Base-by-base conservation (phyloP, 2,329 filamentous ascomycete species). In the Talaromyces albobiverticillius region DNA sequence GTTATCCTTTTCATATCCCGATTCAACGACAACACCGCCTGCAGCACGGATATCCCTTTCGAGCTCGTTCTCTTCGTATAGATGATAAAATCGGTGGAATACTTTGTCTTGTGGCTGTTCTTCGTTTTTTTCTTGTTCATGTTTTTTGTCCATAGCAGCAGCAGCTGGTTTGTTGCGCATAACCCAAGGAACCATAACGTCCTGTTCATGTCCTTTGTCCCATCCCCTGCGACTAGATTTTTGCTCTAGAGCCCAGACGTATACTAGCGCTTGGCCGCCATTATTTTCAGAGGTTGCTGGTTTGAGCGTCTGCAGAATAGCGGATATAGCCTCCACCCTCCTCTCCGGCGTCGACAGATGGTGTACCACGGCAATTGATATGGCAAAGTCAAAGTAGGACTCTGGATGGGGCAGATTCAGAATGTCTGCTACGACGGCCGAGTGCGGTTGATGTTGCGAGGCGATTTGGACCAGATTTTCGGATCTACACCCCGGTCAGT, bases 241-340 rank as follows among this genome's bases (percentile, higher is more conserved):
- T 75, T 99, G 94, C 78, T 99, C 94, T 18, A 99, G 79, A 1
- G 94, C 94, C 94, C 94, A 97, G 16, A 95, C 93, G 70, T 94
- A 96, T 49, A 97, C 79, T 54, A 97, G 76, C 14, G 88, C 87
- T 68, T 80, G 84, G 1, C 90, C 90, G 2, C 74, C 76, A 7
- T 61, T 60, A 18, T n/a, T n/a, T n/a, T n/a, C n/a, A n/a, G n/a
- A n/a, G n/a, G n/a, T n/a, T n/a, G 62, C 56, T 13, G 57, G 57
- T 56, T 67, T 70, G 52, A 96, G 75, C 46, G 86, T 85, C 48
- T 82, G 79, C 60, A 97, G 75, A 46, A 97, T 82, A 38, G 82
- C 81, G 46, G 76, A 74, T 16, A 97, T 82, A 25, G 89, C 91
- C 59, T 87, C 84, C 32, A 87, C 76, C 47, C 94, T 82, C 54